Percentiles rank a stretch among this genome's conserved stretches.
These are phyloP conservation scores for Acanthamoeba lugdunensis DNA, from an alignment of 208 protist genomes.

Conservation along the genomic window DNA sequence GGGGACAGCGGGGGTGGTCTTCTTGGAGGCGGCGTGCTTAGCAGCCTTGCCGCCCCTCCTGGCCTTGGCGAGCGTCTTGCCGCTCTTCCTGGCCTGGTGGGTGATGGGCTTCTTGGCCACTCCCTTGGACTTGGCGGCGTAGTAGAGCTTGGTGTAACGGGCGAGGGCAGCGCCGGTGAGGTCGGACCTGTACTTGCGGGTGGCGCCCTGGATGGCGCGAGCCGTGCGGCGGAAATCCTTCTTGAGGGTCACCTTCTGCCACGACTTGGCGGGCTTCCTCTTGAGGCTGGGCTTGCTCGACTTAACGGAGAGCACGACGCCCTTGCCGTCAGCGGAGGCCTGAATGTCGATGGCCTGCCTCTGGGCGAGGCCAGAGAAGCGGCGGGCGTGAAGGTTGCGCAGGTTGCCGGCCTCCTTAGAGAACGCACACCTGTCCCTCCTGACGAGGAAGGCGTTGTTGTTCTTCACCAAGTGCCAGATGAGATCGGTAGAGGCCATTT, in stretches of 20 bases:
- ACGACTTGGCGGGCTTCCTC: not conserved
- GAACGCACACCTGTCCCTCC: conserved; percentile 45
- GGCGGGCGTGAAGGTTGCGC: conserved; percentile 68
- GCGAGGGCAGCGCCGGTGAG: conserved; percentile 69
- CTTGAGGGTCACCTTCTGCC: conserved; percentile 33
- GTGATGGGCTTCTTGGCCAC: conserved; percentile 63
- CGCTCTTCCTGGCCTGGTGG: not conserved
- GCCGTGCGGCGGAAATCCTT: conserved; percentile 67
- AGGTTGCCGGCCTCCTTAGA: conserved; percentile 76
- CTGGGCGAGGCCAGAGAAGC: conserved; percentile 75
- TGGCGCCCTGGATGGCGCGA: conserved; percentile 7
- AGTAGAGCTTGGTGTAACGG: conserved; percentile 67
- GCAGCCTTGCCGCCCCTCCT: conserved; percentile 4
- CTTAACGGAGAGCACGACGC: conserved; percentile 57
- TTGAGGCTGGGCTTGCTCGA: conserved; percentile 33
- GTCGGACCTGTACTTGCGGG: conserved; percentile 72
- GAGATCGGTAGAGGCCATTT: conserved; percentile 75
- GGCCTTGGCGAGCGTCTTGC: not conserved
- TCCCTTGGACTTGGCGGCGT: not conserved
- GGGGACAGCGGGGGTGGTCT: not conserved
- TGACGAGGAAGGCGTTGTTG: conserved; percentile 75
- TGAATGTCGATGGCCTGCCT: conserved; percentile 58
- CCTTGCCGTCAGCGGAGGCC: conserved; percentile 43
- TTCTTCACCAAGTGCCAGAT: conserved; percentile 73
- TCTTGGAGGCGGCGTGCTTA: not conserved